Percentiles rank a stretch among this genome's conserved stretches.
These are phyloP conservation scores for Ascodesmis nigricans DNA, from an alignment of 495 filamentous ascomycete genomes.

Conservation along the genomic window DNA sequence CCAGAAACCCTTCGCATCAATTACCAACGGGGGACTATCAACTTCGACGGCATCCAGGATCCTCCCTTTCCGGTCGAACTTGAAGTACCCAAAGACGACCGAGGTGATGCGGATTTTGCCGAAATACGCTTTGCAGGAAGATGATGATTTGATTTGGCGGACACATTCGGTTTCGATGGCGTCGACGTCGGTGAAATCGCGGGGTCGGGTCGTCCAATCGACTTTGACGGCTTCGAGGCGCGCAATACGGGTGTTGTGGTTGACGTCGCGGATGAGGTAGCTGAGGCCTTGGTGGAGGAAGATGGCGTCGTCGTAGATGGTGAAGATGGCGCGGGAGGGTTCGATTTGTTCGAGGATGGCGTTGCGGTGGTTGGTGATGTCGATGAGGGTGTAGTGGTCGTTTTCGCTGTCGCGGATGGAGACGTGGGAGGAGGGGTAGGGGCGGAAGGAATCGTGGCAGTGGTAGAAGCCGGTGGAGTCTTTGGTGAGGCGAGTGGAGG, in stretches of 20 bases:
- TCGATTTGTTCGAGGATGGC: conserved; percentile 87
- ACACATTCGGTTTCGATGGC: conserved; percentile 30
- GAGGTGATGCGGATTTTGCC: conserved; percentile 64
- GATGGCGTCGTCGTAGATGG: conserved; percentile 90
- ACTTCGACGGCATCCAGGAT: conserved; percentile 85
- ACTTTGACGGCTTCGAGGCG: conserved; percentile 62
- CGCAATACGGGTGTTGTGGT: conserved; percentile 33
- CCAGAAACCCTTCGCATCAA: conserved; percentile 83
- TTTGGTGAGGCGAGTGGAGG: conserved; percentile 29
- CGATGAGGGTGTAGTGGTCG: conserved; percentile 58
- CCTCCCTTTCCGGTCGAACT: conserved; percentile 56
- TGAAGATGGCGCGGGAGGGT: conserved; percentile 82
- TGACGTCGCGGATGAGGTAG: conserved; percentile 80
- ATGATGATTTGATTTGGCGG: conserved; percentile 15
- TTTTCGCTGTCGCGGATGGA: conserved; percentile 73
- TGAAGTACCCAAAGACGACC: conserved; percentile 90
- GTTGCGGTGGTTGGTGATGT: conserved; percentile 64
- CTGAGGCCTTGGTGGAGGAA: conserved; percentile 88
- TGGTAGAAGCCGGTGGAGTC: conserved; percentile 69
- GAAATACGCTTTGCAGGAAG: conserved; percentile 47
- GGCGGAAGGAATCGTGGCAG: conserved; percentile 71
- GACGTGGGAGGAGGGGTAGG: conserved; percentile 59
- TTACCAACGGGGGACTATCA: conserved; percentile 74
- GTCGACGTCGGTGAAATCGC: conserved; percentile 90
- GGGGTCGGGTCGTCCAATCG: conserved; percentile 84